Conservation (phyloP, 2,329 filamentous ascomycete species). For the Colletotrichum chlorophyti region DNA sequence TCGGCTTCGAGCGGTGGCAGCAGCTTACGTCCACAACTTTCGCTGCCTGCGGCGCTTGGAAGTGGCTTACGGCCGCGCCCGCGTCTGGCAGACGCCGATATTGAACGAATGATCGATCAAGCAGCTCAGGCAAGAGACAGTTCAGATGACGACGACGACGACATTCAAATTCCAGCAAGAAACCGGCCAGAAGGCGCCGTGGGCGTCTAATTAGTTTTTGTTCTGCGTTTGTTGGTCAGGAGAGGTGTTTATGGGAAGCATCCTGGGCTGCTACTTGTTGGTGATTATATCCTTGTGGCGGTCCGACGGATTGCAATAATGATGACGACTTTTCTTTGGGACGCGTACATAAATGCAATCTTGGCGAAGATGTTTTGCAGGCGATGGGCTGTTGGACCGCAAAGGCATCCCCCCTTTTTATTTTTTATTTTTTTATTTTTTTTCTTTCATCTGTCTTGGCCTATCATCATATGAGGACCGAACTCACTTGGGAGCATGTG, state of each 20-base stretch:
- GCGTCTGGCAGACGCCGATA: conserved; percentile 60
- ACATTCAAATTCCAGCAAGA: conserved; percentile 56
- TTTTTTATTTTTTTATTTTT: too few species aligned
- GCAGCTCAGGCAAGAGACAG: conserved; percentile 57
- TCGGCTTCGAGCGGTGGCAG: conserved; percentile 11
- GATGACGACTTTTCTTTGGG: conserved; percentile 19
- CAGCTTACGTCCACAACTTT: conserved; percentile 47
- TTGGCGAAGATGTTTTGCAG: not conserved
- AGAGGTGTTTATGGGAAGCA: too few species aligned
- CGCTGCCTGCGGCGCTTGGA: conserved; percentile 57
- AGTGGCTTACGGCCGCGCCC: conserved; percentile 45
- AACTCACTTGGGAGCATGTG: conserved; percentile 2
- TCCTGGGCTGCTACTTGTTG: too few species aligned
- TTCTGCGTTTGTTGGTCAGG: not conserved
- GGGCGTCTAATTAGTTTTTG: conserved; percentile 3
- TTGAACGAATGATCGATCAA: conserved; percentile 64
- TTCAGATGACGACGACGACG: conserved; percentile 61
- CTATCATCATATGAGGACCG: not conserved
- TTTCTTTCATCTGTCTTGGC: not conserved
- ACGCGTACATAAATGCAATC: conserved; percentile 17
- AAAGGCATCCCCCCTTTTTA: too few species aligned
- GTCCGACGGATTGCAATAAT: conserved; percentile 5
- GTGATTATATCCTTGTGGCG: too few species aligned
- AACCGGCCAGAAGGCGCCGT: conserved; percentile 36
- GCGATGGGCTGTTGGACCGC: not conserved